Percentiles rank a stretch among this genome's conserved stretches.
Conservation (phyloP, 108 stramenopile genomes). For the Fragilaria radians region DNA sequence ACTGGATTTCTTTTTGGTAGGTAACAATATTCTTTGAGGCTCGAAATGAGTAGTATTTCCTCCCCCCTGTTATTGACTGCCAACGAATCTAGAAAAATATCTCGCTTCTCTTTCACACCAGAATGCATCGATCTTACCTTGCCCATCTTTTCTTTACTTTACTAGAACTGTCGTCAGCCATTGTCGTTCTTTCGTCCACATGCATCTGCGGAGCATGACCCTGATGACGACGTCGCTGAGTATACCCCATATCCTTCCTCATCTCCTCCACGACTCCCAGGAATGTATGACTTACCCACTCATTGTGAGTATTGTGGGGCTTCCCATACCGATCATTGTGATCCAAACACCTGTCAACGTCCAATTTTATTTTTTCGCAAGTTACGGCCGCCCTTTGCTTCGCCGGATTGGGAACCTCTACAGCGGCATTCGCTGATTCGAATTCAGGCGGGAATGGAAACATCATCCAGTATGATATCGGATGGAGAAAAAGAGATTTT, state of each 20-base stretch:
- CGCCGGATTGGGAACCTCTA: too few relatives aligned
- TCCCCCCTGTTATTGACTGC: neutral
- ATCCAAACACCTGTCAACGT: slow-evolving; percentile 15
- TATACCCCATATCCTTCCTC: neutral
- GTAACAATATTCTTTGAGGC: neutral
- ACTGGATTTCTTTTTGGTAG: slow-evolving; percentile 11
- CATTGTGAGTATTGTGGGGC: slow-evolving; percentile 26
- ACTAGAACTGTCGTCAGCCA: slow-evolving; percentile 16
- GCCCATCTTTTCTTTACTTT: neutral
- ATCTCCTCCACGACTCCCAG: slow-evolving; percentile 6
- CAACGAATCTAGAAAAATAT: neutral
- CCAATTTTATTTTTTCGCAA: slow-evolving; percentile 25
- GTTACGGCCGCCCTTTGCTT: slow-evolving; percentile 17
- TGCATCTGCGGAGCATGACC: neutral
- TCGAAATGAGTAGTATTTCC: neutral
- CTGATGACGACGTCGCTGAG: neutral
- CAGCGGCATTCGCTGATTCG: too few relatives aligned
- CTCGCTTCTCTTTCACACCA: neutral
- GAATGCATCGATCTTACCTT: neutral
- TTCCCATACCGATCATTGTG: slow-evolving; percentile 1
- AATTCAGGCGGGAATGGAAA: too few relatives aligned
- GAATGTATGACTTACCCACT: slow-evolving; percentile 11
- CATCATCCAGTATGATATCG: too few relatives aligned
- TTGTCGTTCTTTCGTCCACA: slow-evolving; percentile 9
- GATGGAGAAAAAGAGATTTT: too few relatives aligned